Percentiles rank a stretch among this genome's conserved stretches.
Conservation (phyloP, 164 flowering plant genomes). For the Stephania yunnanensis region DNA sequence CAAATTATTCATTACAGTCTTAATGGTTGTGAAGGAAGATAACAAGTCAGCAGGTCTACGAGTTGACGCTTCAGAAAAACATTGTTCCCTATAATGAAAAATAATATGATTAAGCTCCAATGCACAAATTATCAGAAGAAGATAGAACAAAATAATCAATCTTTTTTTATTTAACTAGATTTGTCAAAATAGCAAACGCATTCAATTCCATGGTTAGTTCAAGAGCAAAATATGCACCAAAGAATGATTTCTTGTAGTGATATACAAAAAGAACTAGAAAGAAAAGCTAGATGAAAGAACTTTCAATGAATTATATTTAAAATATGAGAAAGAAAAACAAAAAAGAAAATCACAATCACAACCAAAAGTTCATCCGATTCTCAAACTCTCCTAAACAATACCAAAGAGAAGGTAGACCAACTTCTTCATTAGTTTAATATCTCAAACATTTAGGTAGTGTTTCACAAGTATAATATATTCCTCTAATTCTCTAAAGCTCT, state of each 20-base stretch:
- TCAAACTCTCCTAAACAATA: neutral
- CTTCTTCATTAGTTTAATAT: neutral
- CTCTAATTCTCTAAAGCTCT: no score
- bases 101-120: neutral
- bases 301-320: no score
- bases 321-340: no score
- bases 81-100: constrained; percentile 56
- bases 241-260: neutral
- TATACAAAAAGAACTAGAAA: neutral
- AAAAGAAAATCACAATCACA: neutral
- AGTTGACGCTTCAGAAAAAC: constrained; percentile 78
- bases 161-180: no score
- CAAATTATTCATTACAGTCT: constrained; percentile 71
- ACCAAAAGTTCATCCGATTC: neutral
- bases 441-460: neutral
- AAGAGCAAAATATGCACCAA: no score
- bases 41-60: constrained; percentile 80
- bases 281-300: no score
- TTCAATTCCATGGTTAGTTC: no score
- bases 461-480: no score
- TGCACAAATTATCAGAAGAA: no score
- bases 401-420: neutral
- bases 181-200: no score
- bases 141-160: no score
- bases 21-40: constrained; percentile 85